Conservation (phyloP, 495 filamentous ascomycete genomes). For the Aspergillus bridgeri region DNA sequence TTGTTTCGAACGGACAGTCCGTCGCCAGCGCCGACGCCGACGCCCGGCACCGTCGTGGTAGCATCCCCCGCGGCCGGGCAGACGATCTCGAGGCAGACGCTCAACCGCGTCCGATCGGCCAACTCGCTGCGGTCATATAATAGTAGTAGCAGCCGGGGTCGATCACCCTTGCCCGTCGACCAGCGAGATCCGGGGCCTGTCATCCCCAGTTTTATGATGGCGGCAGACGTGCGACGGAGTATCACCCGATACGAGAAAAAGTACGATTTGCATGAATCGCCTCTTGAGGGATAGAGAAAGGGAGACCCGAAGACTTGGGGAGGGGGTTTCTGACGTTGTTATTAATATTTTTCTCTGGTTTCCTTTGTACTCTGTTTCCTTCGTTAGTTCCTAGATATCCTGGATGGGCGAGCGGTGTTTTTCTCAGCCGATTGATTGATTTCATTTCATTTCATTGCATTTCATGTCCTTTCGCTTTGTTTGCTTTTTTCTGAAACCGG, state of each 20-base stretch:
- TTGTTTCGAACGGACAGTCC: constrained; percentile 77
- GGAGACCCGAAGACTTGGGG: no score
- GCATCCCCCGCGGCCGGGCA: constrained; percentile 69
- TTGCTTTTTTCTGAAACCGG: no score
- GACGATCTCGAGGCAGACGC: constrained; percentile 56
- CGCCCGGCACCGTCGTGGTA: constrained; percentile 65
- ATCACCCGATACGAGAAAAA: constrained; percentile 27
- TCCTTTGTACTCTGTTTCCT: not conserved
- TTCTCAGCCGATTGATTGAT: no score
- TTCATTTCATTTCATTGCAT: not conserved
- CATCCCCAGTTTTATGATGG: constrained; percentile 19
- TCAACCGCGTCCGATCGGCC: constrained; percentile 65
- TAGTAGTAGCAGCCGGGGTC: constrained; percentile 19
- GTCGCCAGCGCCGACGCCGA: constrained; percentile 62
- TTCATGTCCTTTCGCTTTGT: not conserved
- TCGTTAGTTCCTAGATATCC: not conserved
- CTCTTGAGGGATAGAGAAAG: constrained; percentile 22
- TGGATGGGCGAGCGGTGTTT: not conserved
- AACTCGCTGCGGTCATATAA: constrained; percentile 53
- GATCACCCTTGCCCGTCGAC: constrained; percentile 25
- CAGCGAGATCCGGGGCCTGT: not conserved
- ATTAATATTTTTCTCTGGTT: not conserved
- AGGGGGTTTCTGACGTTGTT: no score
- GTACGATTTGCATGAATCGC: constrained; percentile 32
- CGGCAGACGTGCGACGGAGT: constrained; percentile 24